Conservation (phyloP, 352 stramenopile genomes). For the Phytopythium chamaehyphon region DNA sequence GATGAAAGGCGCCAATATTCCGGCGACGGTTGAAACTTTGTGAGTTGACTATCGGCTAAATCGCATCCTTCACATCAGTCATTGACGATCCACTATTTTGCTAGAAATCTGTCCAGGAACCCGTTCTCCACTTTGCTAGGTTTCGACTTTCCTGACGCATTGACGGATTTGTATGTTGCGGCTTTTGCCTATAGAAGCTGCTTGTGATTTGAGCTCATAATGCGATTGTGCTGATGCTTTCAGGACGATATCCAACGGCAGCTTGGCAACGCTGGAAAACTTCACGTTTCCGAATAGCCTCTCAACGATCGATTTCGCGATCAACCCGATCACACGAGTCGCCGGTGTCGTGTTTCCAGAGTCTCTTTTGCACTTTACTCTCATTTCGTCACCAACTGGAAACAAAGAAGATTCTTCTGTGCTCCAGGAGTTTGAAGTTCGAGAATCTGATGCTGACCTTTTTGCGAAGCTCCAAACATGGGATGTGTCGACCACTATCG, state of each 20-base stretch:
- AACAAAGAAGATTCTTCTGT: conserved; percentile 5
- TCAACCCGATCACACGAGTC: conserved; percentile 33
- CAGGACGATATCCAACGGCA: conserved; percentile 19
- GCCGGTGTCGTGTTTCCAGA: conserved; percentile 27
- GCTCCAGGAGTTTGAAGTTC: conserved; percentile 37
- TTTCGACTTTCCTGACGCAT: conserved; percentile 14
- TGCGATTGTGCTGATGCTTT: not conserved
- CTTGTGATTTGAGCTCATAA: not conserved
- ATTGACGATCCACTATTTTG: no score
- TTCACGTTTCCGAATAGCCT: conserved; percentile 30
- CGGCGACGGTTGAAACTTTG: conserved; percentile 20
- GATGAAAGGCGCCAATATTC: conserved; percentile 20
- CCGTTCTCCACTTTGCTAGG: conserved; percentile 20
- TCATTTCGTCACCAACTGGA: conserved; percentile 9
- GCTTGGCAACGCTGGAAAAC: conserved; percentile 21
- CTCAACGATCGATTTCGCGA: conserved; percentile 24
- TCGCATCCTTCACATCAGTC: no score
- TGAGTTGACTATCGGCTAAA: no score
- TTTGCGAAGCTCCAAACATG: conserved; percentile 29
- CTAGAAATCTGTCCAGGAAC: conserved; percentile 37
- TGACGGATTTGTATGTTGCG: conserved; percentile 26
- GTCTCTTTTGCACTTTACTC: conserved; percentile 20
- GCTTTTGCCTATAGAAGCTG: not conserved
- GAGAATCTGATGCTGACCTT: conserved; percentile 20
- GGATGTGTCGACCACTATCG: conserved; percentile 26